These are phyloP conservation scores for Verticillium zaregamsianum DNA, from an alignment of 2,329 filamentous ascomycete species.

Conservation along the genomic window DNA sequence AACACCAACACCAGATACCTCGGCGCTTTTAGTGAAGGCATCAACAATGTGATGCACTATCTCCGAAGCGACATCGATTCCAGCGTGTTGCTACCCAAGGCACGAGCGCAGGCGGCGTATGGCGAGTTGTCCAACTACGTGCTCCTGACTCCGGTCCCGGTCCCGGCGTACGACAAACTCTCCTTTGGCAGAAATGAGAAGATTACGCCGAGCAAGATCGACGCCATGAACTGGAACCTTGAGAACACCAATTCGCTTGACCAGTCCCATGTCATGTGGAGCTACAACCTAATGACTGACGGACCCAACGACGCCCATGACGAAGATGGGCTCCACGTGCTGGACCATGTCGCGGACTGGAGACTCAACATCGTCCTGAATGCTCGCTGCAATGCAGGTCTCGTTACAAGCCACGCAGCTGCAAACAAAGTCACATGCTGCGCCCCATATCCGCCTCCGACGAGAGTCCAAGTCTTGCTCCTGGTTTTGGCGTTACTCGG, in stretches of 20 bases:
- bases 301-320: conserved; percentile 38
- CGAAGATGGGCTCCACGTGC: conserved; percentile 41
- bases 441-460: conserved; percentile 32
- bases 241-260: conserved; percentile 33
- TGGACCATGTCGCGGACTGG: conserved; percentile 32
- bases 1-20: conserved; percentile 42
- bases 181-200: conserved; percentile 32
- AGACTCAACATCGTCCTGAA: conserved; percentile 49
- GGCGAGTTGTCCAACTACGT: conserved; percentile 11
- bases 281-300: conserved; percentile 45
- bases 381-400: conserved; percentile 44
- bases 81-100: conserved; percentile 12
- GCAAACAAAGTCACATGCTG: conserved; percentile 47
- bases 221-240: conserved; percentile 49
- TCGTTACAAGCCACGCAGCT: conserved; percentile 29
- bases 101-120: conserved; percentile 3
- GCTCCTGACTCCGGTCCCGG: conserved; percentile 37
- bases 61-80: conserved; percentile 19
- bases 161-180: conserved; percentile 39
- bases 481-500: conserved; percentile 13
- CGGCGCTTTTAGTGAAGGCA: conserved; percentile 37
- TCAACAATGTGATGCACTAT: conserved; percentile 39
- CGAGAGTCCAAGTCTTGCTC: conserved; percentile 18
- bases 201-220: conserved; percentile 43
- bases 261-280: conserved; percentile 42